A percentile compares a stretch with the other conserved stretches of the same genome.
Conservation (phyloP, 495 filamentous ascomycete species). For the Clavariopsis aquatica region DNA sequence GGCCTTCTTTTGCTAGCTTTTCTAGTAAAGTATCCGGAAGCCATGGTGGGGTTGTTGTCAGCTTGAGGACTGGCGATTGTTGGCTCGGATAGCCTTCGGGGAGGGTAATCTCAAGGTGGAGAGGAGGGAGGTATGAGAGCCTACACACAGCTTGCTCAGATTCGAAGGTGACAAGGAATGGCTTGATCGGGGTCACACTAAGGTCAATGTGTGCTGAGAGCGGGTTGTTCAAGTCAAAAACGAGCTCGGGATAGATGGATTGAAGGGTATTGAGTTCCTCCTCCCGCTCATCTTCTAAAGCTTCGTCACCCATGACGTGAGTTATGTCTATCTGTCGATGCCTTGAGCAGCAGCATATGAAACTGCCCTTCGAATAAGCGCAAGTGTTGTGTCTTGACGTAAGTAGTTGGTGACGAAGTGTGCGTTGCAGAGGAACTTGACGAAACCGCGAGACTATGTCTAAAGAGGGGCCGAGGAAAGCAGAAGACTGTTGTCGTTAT, state of each 20-base stretch:
- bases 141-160: constrained; percentile 57
- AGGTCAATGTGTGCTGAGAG: constrained; percentile 69
- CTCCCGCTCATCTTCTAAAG: constrained; percentile 66
- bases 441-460: not conserved
- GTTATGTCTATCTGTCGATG: not conserved
- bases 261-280: constrained; percentile 79
- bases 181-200: constrained; percentile 66
- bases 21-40: constrained; percentile 59
- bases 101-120: constrained; percentile 67
- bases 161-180: constrained; percentile 67
- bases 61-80: constrained; percentile 63
- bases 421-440: not conserved
- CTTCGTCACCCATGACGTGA: constrained; percentile 40
- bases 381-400: not conserved
- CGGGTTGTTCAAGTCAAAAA: constrained; percentile 58
- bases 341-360: too few relatives aligned
- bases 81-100: constrained; percentile 74
- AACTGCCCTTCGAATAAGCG: too few relatives aligned
- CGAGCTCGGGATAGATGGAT: constrained; percentile 88
- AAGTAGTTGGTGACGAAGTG: not conserved
- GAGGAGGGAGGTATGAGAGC: constrained; percentile 73
- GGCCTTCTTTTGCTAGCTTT: constrained; percentile 61
- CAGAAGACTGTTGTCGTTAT: not conserved
- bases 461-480: not conserved
- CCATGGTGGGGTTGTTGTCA: constrained; percentile 72